These are phyloP conservation scores for Epicoccum sorghinum DNA, from an alignment of 2,329 filamentous ascomycete genomes.

Conservation along the genomic window DNA sequence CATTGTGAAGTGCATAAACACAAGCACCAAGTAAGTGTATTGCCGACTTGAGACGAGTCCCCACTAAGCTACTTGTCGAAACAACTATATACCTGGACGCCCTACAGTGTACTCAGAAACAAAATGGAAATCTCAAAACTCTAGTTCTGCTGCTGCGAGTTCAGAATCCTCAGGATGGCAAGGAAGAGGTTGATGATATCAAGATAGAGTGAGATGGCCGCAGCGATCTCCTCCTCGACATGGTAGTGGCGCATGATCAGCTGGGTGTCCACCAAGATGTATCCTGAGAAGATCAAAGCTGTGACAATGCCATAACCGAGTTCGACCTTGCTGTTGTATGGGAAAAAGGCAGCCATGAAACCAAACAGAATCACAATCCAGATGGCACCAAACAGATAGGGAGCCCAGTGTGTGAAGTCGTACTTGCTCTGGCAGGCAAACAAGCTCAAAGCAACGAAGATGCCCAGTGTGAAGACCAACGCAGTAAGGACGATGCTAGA, in stretches of 20 bases:
- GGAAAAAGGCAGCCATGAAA: constrained; percentile 91
- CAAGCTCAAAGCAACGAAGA: constrained; percentile 68
- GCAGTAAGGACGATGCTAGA: constrained; percentile 86
- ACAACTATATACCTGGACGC: background rate
- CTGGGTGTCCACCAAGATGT: constrained; percentile 96
- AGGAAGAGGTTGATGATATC: constrained; percentile 98
- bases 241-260: constrained; percentile 94
- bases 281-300: constrained; percentile 89
- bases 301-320: constrained; percentile 82
- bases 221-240: constrained; percentile 96
- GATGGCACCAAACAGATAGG: constrained; percentile 87
- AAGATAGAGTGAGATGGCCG: constrained; percentile 91
- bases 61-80: background rate
- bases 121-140: background rate
- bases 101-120: background rate
- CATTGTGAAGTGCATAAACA: background rate
- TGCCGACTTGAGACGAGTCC: background rate
- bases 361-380: constrained; percentile 93
- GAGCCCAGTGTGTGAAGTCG: constrained; percentile 97
- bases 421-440: constrained; percentile 99
- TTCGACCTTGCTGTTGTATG: constrained; percentile 79
- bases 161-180: constrained; percentile 91
- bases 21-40: background rate
- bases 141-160: constrained; percentile 94
- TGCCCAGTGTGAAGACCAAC: constrained; percentile 77